Conservation (phyloP, 352 stramenopile genomes). For the Elongisporangium prolatum region DNA sequence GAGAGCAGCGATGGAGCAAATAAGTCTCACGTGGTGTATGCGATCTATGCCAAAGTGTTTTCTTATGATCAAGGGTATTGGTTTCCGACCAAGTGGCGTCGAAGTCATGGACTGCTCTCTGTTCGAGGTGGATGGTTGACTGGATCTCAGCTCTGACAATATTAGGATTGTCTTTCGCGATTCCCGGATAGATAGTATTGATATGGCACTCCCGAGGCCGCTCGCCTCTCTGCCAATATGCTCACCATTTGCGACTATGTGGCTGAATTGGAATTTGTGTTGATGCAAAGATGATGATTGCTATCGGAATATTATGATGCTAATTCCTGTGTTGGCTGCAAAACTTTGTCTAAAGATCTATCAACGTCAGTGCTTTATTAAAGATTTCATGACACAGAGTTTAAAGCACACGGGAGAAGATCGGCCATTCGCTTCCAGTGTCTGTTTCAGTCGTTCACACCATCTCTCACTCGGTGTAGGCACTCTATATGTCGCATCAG, state of each 20-base stretch:
- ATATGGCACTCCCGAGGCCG: background rate
- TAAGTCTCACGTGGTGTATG: conserved; percentile 42
- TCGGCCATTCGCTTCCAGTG: background rate
- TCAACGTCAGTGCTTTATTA: background rate
- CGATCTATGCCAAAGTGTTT: conserved; percentile 21
- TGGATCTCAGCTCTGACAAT: background rate
- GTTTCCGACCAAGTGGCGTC: background rate
- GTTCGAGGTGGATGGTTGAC: background rate
- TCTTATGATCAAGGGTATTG: conserved; percentile 1
- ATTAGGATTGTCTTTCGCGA: background rate
- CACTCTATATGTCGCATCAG: background rate
- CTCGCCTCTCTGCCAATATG: background rate
- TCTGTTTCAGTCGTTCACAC: background rate
- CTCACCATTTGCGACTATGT: background rate
- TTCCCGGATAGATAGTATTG: background rate
- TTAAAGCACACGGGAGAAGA: too few species aligned
- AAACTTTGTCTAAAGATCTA: background rate
- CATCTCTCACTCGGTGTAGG: background rate
- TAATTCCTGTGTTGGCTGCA: background rate
- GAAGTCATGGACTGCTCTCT: background rate
- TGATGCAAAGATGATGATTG: background rate
- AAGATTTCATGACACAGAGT: background rate
- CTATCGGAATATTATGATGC: background rate
- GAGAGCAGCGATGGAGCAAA: conserved; percentile 25
- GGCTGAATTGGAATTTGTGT: background rate